Evolutionary conservation across 805 yeast species (phyloP).

Genomic region (Ogataea zsoltii): DNA sequence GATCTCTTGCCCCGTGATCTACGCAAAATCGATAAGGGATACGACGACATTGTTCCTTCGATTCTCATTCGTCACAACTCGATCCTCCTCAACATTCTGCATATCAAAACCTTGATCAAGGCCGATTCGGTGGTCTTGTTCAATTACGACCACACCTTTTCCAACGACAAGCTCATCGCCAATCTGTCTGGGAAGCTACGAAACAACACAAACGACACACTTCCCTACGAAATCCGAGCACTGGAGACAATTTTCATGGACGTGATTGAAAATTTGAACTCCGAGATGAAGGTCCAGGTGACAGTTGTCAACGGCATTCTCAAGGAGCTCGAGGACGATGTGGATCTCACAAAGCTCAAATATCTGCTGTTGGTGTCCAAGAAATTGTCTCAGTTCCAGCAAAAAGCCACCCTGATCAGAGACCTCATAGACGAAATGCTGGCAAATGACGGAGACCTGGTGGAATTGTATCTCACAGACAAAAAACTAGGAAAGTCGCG

Average conservation of each 20-base stretch:
- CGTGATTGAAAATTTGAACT: conserved; percentile 73
- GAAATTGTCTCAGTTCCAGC: conserved; percentile 77
- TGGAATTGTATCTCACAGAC: conserved; percentile 77
- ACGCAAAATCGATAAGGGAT: conserved; percentile 49
- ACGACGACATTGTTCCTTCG: conserved; percentile 58
- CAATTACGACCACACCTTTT: conserved; percentile 45
- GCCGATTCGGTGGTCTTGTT: conserved; percentile 54
- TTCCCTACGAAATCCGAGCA: conserved; percentile 91
- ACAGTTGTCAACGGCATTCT: conserved; percentile 74
- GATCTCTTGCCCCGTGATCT: conserved; percentile 54
- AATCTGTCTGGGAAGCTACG: conserved; percentile 42
- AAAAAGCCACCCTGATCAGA: conserved; percentile 78
- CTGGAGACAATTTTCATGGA: conserved; percentile 83
- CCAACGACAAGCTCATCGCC: conserved; percentile 44
- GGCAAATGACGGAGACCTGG: conserved; percentile 85
- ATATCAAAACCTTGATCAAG: conserved; percentile 53
- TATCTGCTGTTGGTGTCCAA: conserved; percentile 82
- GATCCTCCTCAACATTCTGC: conserved; percentile 48
- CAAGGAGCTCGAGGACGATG: conserved; percentile 74
- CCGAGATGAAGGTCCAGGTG: conserved; percentile 84
- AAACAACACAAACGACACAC: conserved; percentile 34
- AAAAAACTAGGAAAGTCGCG: conserved; percentile 46
- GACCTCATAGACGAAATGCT: conserved; percentile 82
- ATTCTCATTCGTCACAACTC: conserved; percentile 48
- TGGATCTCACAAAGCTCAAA: conserved; percentile 76